A percentile compares a stretch with the other conserved stretches of the same genome.
Conservation (phyloP, 2,329 filamentous ascomycete species). For the Neoascochyta sp. region DNA sequence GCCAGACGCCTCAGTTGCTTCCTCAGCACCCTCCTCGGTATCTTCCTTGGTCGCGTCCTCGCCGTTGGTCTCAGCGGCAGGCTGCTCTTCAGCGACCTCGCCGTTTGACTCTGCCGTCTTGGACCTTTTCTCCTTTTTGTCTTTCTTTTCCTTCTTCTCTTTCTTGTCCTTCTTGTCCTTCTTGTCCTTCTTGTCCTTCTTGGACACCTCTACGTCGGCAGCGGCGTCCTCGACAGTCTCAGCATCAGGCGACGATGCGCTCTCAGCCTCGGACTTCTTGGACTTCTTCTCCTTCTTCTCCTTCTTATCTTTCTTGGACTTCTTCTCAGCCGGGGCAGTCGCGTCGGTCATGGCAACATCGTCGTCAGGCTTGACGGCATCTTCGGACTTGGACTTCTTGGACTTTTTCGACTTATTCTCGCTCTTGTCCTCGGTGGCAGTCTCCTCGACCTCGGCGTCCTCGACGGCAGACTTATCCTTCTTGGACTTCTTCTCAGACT, state of each 20-base stretch:
- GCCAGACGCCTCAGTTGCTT: conserved; percentile 15
- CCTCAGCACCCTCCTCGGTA: conserved; percentile 14
- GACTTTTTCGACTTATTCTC: conserved; percentile 23
- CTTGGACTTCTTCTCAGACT: conserved; percentile 20
- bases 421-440: conserved; percentile 8
- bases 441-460: conserved; percentile 8
- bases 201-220: no score
- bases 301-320: conserved; percentile 27
- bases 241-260: no score
- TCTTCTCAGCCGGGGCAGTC: conserved; percentile 15
- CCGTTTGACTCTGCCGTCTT: conserved; percentile 11
- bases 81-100: conserved; percentile 12
- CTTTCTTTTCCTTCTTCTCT: conserved; percentile 26
- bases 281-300: conserved; percentile 13
- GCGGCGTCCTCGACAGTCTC: no score
- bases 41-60: conserved; percentile 13
- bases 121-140: conserved; percentile 20
- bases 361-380: conserved; percentile 9
- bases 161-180: conserved; percentile 24
- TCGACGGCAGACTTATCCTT: conserved; percentile 14
- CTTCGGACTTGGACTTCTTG: conserved; percentile 19
- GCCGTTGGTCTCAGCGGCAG: conserved; percentile 14
- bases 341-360: conserved; percentile 21
- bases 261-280: no score
- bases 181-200: conserved; percentile 4